Conservation (phyloP, 352 stramenopile genomes). For the Globisporangium cederbergense region DNA sequence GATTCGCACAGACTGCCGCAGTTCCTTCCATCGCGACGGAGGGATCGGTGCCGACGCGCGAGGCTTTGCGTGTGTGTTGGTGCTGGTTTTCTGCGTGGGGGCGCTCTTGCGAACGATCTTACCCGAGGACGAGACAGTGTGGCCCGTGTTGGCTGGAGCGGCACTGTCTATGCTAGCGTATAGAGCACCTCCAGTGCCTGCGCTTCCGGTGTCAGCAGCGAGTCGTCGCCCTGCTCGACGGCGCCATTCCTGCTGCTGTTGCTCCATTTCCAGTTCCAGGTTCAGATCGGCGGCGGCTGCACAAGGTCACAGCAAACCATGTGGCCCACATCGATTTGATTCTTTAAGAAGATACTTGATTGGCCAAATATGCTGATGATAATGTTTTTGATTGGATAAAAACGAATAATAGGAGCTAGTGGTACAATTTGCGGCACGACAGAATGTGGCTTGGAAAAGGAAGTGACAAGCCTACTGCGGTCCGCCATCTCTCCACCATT, state of each 20-base stretch:
- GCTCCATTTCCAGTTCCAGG: slow-evolving; percentile 12
- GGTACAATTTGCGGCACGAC: slow-evolving; percentile 13
- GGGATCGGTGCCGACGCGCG: slow-evolving; percentile 3
- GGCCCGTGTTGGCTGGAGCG: not conserved
- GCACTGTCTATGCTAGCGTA: not conserved
- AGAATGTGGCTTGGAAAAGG: slow-evolving; percentile 11
- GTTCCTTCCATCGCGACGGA: slow-evolving; percentile 61
- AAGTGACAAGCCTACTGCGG: slow-evolving; percentile 2
- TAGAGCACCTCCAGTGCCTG: not conserved
- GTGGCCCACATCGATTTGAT: slow-evolving; percentile 4
- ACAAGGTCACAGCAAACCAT: not conserved
- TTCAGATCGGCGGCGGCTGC: slow-evolving; percentile 3
- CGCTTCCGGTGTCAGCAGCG: not conserved
- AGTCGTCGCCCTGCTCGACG: slow-evolving; percentile 12
- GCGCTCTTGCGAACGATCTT: slow-evolving; percentile 20
- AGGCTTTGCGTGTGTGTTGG: not conserved
- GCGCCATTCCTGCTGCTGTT: slow-evolving; percentile 18
- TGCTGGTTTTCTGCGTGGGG: not conserved
- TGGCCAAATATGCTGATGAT: slow-evolving; percentile 5
- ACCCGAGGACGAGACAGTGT: slow-evolving; percentile 15
- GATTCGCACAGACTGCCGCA: slow-evolving; percentile 60
- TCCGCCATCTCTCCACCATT: not conserved
- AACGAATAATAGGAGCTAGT: slow-evolving; percentile 12
- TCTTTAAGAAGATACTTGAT: not conserved
- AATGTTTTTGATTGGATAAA: slow-evolving; percentile 12